Evolutionary conservation across 106 monocot species (phyloP).

Genomic region (Gastrodia elata): DNA sequence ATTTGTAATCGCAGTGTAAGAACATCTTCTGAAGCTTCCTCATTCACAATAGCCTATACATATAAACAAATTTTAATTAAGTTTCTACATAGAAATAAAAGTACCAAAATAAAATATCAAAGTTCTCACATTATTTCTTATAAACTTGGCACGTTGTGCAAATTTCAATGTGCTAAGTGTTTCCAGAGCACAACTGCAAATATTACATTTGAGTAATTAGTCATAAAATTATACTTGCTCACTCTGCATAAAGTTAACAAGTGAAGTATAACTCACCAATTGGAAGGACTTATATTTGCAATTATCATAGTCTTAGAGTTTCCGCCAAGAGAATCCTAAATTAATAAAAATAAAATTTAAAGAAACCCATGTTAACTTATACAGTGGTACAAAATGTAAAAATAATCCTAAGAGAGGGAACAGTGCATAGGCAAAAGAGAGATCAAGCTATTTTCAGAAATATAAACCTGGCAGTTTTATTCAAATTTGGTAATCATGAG

Average conservation of each 20-base stretch:
- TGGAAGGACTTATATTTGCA: constrained; percentile 99
- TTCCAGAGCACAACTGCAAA: constrained; percentile 64
- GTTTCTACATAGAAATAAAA: not conserved
- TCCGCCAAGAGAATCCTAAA: constrained; percentile 90
- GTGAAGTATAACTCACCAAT: constrained; percentile 43
- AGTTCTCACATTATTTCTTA: constrained; percentile 76
- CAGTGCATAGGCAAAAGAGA: too few relatives aligned
- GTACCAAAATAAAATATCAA: not conserved
- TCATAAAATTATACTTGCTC: not conserved
- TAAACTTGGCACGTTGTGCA: constrained; percentile 93
- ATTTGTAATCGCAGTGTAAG: constrained; percentile 75
- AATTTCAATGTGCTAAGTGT: constrained; percentile 96
- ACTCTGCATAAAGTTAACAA: not conserved
- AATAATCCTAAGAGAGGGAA: not conserved
- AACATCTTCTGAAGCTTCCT: constrained; percentile 94
- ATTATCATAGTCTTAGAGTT: constrained; percentile 95
- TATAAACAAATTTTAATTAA: not conserved
- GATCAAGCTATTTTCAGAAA: not conserved
- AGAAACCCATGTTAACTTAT: not conserved
- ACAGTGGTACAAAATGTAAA: not conserved
- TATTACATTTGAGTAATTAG: constrained; percentile 1
- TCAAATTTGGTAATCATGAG: not conserved
- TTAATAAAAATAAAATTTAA: constrained; percentile 12
- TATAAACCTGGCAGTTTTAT: not conserved
- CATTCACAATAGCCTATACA: constrained; percentile 77